phyloP scores from a whole-genome alignment of 164 flowering plant genomes.

The Platanus orientalis region DNA sequence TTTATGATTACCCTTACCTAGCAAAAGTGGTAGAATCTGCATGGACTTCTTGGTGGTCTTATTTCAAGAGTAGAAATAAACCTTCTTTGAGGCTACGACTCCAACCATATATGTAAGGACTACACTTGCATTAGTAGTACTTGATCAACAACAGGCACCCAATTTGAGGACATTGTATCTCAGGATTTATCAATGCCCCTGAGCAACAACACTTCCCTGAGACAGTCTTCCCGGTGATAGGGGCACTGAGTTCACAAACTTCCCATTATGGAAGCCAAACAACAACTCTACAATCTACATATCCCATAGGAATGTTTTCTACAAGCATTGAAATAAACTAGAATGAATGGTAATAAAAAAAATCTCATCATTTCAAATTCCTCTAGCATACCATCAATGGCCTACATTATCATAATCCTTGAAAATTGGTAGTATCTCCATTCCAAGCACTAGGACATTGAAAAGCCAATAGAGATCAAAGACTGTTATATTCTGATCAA shows the following conservation, averaged over 20 bases:
- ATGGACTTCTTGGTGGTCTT: conserved; percentile 20
- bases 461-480: no score
- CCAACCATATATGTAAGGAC: conserved; percentile 85
- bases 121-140: conserved; percentile 62
- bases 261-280: conserved; percentile 15
- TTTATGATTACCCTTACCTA: conserved; percentile 76
- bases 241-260: conserved; percentile 11
- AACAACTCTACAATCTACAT: conserved; percentile 6
- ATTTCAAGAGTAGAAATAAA: conserved; percentile 21
- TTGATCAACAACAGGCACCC: conserved; percentile 65
- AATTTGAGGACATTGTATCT: conserved; percentile 40
- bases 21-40: conserved; percentile 49
- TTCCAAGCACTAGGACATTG: no score
- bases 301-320: conserved; percentile 28
- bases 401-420: no score
- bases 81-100: conserved; percentile 46
- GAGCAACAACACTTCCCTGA: conserved; percentile 35
- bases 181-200: conserved; percentile 44
- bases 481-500: no score
- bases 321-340: conserved; percentile 17
- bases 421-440: no score
- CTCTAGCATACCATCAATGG: background rate
- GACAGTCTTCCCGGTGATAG: conserved; percentile 7
- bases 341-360: background rate
- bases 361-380: background rate